Conservation (phyloP, 495 filamentous ascomycete genomes). For the Aspergillus sclerotioniger region DNA sequence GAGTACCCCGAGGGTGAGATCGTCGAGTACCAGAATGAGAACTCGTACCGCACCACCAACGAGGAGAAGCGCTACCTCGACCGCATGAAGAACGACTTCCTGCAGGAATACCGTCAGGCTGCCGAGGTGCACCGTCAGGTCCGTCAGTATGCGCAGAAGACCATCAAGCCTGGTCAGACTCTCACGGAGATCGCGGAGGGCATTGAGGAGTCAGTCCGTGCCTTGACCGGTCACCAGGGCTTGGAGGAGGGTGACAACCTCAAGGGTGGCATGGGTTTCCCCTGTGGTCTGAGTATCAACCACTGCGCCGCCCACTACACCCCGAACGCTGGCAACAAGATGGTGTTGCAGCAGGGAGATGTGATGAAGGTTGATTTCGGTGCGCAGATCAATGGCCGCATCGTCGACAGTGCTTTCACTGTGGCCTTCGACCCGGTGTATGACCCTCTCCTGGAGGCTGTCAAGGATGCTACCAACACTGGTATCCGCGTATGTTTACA, state of each 20-base stretch:
- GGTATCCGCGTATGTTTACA: slow-evolving; percentile 58
- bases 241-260: slow-evolving; percentile 76
- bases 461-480: slow-evolving; percentile 83
- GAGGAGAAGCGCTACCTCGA: slow-evolving; percentile 87
- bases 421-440: slow-evolving; percentile 83
- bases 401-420: slow-evolving; percentile 92
- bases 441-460: slow-evolving; percentile 76
- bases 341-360: slow-evolving; percentile 73
- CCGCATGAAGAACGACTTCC: slow-evolving; percentile 78
- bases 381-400: slow-evolving; percentile 85
- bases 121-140: slow-evolving; percentile 88
- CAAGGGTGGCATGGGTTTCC: slow-evolving; percentile 84
- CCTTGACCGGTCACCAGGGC: slow-evolving; percentile 73
- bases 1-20: slow-evolving; percentile 80
- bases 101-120: slow-evolving; percentile 82
- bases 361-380: slow-evolving; percentile 95
- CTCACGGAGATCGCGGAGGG: slow-evolving; percentile 80
- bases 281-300: slow-evolving; percentile 81
- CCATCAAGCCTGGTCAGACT: slow-evolving; percentile 76
- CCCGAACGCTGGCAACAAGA: slow-evolving; percentile 89
- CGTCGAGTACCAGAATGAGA: slow-evolving; percentile 72
- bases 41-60: slow-evolving; percentile 75
- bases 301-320: slow-evolving; percentile 88
- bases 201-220: slow-evolving; percentile 81
- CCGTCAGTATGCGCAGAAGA: slow-evolving; percentile 76